Evolutionary conservation across 495 filamentous ascomycete species (phyloP), one percentile per base, ranked within the genome.

Genomic region (Bacidia rubella): DNA sequence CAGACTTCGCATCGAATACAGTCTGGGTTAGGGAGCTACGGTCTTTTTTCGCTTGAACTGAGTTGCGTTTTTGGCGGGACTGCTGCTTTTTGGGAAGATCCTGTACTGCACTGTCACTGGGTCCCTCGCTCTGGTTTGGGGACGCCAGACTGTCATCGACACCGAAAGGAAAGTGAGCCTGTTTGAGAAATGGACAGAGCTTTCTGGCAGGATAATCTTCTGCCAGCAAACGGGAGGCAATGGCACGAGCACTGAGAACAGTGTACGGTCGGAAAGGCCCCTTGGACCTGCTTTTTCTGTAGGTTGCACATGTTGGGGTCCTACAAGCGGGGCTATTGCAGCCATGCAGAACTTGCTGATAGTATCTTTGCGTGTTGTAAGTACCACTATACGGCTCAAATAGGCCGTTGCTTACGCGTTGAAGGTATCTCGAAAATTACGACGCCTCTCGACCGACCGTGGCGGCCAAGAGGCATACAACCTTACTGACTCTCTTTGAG

Each of bases 281-380:
- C 54, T 78, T 79, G 11, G 77, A 74, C 19, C 80, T 64, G 50
- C 83, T 74, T 62, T 74, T 82, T 49, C 83, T 80, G 63, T 76
- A 86, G 57, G 79, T 88, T 56, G 87, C 86, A 68, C 89, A 95
- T 27, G 86, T 88, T 12, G 85, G 65, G 1, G 81, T 92, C 19
- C 70, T 74, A 66, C 89, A 95, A 41, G 70, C 65, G n/a, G 73
- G 68, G 46, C 78, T 75, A 45, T 77, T 72, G 61, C 89, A 95
- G 51, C 89, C 89, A 53, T 88, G 75, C 32, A 87, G 76, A n/a
- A 95, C 75, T 67, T 95, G 89, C 19, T 74, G 70, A 54, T 89
- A 84, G 62, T 85, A 93, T 56, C 88, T 94, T 62, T 17, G 5
- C 3, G 10, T 49, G 4, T 26, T n/a, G 41, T 38, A 15, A 19